Percentiles rank a stretch among this genome's conserved stretches.
Evolutionary conservation across 768 basidiomycete genomes (phyloP).

Genomic region (Lactifluus volemus): DNA sequence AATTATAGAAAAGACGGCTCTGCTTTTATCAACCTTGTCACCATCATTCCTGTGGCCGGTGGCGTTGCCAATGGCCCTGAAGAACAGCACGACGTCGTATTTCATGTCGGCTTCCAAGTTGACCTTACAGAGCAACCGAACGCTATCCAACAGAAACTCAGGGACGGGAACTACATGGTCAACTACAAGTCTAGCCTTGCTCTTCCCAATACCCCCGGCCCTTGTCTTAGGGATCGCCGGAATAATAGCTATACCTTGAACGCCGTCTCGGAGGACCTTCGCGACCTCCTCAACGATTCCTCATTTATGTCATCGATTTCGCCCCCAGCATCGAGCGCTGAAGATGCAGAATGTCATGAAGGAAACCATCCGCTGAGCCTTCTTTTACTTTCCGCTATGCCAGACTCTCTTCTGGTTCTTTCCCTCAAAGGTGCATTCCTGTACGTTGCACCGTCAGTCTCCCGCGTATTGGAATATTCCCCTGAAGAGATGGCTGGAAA

Average conservation of each 20-base stretch:
- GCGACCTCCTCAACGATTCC: constrained; percentile 37
- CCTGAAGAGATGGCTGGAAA: constrained; percentile 77
- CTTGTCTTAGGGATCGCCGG: constrained; percentile 28
- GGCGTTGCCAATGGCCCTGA: constrained; percentile 38
- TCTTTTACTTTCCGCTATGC: constrained; percentile 49
- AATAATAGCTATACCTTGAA: constrained; percentile 24
- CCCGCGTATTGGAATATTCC: constrained; percentile 75
- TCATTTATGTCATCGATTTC: constrained; percentile 35
- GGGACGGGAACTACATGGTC: constrained; percentile 68
- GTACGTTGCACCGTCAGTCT: constrained; percentile 81
- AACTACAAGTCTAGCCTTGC: constrained; percentile 37
- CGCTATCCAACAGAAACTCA: constrained; percentile 69
- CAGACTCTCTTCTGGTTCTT: constrained; percentile 86
- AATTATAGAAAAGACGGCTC: constrained; percentile 83
- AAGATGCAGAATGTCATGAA: constrained; percentile 25
- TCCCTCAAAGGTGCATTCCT: constrained; percentile 89
- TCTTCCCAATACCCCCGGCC: constrained; percentile 16
- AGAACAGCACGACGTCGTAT: constrained; percentile 65
- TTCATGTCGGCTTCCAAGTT: constrained; percentile 94
- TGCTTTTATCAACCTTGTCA: constrained; percentile 88
- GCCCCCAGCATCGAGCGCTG: constrained; percentile 17
- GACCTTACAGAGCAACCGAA: constrained; percentile 84
- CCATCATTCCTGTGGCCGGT: constrained; percentile 77
- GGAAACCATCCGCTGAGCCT: constrained; percentile 44
- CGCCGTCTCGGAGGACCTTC: constrained; percentile 46